These are phyloP conservation scores for Eucalyptus tenuipes DNA, from an alignment of 345 rosid genomes.

Conservation along the genomic window DNA sequence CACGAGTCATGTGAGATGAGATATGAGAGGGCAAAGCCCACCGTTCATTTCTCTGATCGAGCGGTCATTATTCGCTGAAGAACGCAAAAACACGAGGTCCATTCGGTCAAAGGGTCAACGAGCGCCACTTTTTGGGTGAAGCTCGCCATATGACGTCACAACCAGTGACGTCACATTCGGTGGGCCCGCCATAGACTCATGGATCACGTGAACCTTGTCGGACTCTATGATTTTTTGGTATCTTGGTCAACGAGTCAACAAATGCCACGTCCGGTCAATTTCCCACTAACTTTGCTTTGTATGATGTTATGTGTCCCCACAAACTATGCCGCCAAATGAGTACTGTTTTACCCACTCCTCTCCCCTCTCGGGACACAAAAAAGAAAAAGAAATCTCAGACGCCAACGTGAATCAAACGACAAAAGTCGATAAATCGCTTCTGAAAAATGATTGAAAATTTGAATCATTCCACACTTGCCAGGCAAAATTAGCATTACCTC, in stretches of 20 bases:
- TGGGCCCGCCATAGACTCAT: neutral
- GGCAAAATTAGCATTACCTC: neutral
- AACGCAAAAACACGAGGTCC: neutral
- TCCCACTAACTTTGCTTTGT: neutral
- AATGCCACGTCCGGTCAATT: neutral
- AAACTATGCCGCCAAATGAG: rapidly evolving
- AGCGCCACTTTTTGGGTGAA: neutral
- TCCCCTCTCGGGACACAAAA: too few relatives aligned
- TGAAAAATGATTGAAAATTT: too few relatives aligned
- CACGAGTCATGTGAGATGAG: neutral
- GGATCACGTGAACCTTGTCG: neutral
- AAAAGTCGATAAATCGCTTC: neutral
- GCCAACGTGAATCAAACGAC: too few relatives aligned
- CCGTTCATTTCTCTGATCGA: neutral
- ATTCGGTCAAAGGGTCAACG: neutral
- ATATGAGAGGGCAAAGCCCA: neutral
- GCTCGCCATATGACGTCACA: neutral
- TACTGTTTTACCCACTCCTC: too few relatives aligned
- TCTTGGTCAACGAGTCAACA: neutral
- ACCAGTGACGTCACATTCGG: neutral
- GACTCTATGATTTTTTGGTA: neutral
- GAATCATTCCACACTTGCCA: neutral
- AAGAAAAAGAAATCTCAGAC: neutral
- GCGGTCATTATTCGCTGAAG: neutral
- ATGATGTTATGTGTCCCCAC: neutral